Conservation (phyloP, 2,329 filamentous ascomycete species). For the Fusarium brevicatenulatum region DNA sequence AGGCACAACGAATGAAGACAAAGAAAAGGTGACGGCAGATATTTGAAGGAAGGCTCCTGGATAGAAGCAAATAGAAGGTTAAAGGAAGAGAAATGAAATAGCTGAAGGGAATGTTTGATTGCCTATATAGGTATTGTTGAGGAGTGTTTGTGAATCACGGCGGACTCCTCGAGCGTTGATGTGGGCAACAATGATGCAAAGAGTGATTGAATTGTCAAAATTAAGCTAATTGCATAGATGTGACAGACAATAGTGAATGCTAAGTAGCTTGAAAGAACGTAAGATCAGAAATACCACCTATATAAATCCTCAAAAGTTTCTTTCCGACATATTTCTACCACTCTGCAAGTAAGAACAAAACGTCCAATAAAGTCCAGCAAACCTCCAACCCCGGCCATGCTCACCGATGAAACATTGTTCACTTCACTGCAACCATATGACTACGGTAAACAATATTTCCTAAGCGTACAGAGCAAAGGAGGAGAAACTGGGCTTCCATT, state of each 20-base stretch:
- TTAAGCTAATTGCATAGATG: not conserved
- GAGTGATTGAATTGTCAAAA: not conserved
- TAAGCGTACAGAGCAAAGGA: not conserved
- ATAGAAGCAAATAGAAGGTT: not conserved
- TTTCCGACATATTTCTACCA: not conserved
- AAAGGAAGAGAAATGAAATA: not conserved
- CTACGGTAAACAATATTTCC: not conserved
- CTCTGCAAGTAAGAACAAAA: not conserved
- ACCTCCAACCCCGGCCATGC: not conserved
- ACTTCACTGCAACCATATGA: not conserved
- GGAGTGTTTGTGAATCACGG: slow-evolving; percentile 15
- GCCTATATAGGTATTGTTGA: not conserved
- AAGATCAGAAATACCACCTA: not conserved
- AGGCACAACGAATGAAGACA: not conserved
- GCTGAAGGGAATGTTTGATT: not conserved
- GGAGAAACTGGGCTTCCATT: not conserved
- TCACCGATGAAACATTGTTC: not conserved
- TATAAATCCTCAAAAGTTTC: not conserved
- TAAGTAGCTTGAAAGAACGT: not conserved
- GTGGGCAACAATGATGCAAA: not conserved
- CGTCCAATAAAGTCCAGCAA: not conserved
- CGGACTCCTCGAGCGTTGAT: not conserved
- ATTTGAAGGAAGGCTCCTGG: not conserved
- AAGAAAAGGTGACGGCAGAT: not conserved
- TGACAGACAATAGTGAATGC: not conserved